Conservation (phyloP, 345 rosid species). For the Melaleuca quinquenervia region DNA sequence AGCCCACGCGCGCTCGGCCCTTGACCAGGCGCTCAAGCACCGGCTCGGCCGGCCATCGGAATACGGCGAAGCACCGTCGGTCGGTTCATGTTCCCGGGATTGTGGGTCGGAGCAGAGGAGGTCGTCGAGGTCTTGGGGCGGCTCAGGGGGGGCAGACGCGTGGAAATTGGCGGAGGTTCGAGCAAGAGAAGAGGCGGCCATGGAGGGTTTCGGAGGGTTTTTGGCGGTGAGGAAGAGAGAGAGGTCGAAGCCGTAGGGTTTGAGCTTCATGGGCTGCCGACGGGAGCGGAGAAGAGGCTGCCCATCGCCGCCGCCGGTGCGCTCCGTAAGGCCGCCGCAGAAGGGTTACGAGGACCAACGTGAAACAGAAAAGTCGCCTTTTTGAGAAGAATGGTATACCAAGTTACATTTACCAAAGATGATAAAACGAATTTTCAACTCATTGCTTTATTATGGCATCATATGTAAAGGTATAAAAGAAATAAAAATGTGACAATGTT, state of each 20-base stretch:
- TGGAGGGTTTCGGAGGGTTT: not conserved
- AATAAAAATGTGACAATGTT: not conserved
- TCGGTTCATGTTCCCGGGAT: not conserved
- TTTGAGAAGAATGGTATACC: not conserved
- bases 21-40: constrained; percentile 25
- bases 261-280: constrained; percentile 38
- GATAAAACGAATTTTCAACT: fast-evolving
- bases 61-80: constrained; percentile 1
- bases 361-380: not conserved
- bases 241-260: not conserved
- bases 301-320: constrained; percentile 51
- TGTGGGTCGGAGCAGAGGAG: constrained; percentile 16
- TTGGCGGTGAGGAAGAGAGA: not conserved
- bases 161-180: not conserved
- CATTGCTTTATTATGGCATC: not conserved
- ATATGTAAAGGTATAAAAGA: not conserved
- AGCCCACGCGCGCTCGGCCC: constrained; percentile 68
- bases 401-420: not conserved
- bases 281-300: constrained; percentile 6
- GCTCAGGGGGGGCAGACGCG: constrained; percentile 3
- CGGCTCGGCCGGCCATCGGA: constrained; percentile 14
- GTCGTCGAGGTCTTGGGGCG: constrained; percentile 18
- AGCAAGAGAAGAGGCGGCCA: not conserved
- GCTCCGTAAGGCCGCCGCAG: not conserved
- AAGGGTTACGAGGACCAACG: not conserved